Base-by-base conservation (phyloP, 1,284 basidiomycete genomes). In the Stereum hirsutum region DNA sequence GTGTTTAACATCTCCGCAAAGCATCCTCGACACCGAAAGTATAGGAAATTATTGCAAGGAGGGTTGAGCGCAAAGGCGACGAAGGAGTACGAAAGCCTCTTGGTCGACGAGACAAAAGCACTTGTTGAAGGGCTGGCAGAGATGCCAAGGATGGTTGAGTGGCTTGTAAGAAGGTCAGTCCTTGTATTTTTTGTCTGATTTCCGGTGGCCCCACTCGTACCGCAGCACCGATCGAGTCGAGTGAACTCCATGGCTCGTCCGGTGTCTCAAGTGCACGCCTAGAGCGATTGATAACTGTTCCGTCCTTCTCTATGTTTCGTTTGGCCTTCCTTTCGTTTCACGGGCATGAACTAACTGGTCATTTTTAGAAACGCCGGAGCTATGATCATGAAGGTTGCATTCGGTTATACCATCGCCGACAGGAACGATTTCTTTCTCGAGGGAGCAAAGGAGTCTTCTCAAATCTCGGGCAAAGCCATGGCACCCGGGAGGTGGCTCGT, bases 401-500 rank as follows among this genome's bases (percentile, higher is more conserved):
- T 41, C 17, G 39, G 39, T 15, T 41, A 41, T 21, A 21, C 28
- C 11, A 19, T 21, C 39, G 23, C 2, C 6, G 27, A 41, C 6
- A n/a, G 20, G 5, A 10, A 14, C 20, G 39, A 41, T 20, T 41
- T 32, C 15, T 41, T 41, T 21, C n/a, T 41, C 28, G 10, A 27
- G 17, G 19, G 17, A n/a, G 39, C 39, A n/a, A 30, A 41, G 12
- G 39, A 41, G 28, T 30, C 39, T 10, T 20, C 39, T 15, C 17
- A 41, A 30, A 31, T 41, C 2, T 19, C 39, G 6, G 39, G 39
- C 8, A n/a, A n/a, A 11, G 39, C 39, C 27, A 20, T 19, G 14
- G 28, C 39, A 21, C 39, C 39, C 17, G 45, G 45, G 7, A 28
- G 42, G 15, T 46, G 45, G 45, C 27, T 39, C 12, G 45, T 46